Conservation (phyloP, 148 eudicot genomes). For the Spergularia bocconei region DNA sequence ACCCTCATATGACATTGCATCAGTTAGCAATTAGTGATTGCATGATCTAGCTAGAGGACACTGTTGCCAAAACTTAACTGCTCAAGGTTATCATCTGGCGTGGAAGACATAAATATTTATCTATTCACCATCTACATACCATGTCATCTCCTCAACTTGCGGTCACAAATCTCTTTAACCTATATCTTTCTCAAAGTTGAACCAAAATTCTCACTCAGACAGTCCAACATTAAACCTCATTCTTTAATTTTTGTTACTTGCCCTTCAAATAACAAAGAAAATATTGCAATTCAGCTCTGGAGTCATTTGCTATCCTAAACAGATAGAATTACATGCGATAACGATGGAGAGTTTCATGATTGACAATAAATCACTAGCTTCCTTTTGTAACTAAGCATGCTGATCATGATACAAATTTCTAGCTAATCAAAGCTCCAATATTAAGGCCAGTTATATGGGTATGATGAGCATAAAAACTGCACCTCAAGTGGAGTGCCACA, state of each 20-base stretch:
- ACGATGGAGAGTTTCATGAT: not conserved
- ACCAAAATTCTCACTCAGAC: not conserved
- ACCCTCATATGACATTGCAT: not conserved
- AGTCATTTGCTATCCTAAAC: constrained; percentile 4
- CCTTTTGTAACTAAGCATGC: not conserved
- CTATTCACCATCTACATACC: not conserved
- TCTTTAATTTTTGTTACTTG: not conserved
- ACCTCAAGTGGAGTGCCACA: constrained; percentile 97
- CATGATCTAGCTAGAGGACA: constrained; percentile 1
- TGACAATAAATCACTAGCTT: constrained; percentile 3
- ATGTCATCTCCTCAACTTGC: not conserved
- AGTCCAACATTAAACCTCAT: too few species aligned
- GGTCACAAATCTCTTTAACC: not conserved
- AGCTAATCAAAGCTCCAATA: not conserved
- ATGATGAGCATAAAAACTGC: constrained; percentile 16
- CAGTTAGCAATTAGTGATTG: not conserved
- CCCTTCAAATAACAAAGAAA: not conserved
- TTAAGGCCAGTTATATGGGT: not conserved
- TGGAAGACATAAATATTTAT: not conserved
- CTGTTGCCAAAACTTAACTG: not conserved
- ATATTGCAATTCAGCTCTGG: not conserved
- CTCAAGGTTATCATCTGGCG: not conserved
- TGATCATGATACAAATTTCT: not conserved
- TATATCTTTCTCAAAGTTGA: not conserved
- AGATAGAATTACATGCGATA: not conserved